Evolutionary conservation across 352 stramenopile genomes (phyloP).

Genomic region (Lagenidium giganteum): DNA sequence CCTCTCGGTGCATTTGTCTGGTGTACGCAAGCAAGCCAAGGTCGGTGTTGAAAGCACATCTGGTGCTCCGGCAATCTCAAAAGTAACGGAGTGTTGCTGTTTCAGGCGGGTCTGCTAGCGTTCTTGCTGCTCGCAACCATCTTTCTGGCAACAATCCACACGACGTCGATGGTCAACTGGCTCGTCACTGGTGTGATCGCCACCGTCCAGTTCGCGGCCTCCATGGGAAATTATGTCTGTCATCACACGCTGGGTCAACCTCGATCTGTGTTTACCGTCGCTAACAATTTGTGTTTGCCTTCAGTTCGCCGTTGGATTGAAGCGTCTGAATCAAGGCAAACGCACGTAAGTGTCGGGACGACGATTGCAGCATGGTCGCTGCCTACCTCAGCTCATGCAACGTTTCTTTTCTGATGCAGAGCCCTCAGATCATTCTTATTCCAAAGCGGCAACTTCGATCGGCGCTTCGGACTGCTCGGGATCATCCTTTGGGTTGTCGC

Average conservation of each 20-base stretch:
- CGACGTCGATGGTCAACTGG: conserved; percentile 33
- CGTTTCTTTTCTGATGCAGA: conserved; percentile 3
- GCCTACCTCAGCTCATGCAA: not conserved
- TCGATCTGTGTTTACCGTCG: not conserved
- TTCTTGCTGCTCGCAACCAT: conserved; percentile 27
- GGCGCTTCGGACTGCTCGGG: conserved; percentile 21
- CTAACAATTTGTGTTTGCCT: conserved; percentile 12
- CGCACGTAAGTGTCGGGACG: conserved; percentile 11
- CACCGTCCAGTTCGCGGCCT: conserved; percentile 24
- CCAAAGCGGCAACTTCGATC: conserved; percentile 33
- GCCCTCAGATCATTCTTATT: conserved; percentile 21
- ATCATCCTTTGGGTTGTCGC: conserved; percentile 20
- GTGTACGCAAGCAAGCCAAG: conserved; percentile 33
- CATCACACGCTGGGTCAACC: not conserved
- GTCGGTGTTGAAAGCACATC: conserved; percentile 5
- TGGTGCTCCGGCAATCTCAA: not conserved
- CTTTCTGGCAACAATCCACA: conserved; percentile 25
- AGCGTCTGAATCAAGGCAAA: conserved; percentile 18
- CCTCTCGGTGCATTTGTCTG: conserved; percentile 29
- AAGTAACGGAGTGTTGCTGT: no score
- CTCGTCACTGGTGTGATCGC: conserved; percentile 20
- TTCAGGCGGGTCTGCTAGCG: conserved; percentile 24
- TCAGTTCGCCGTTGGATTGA: conserved; percentile 15
- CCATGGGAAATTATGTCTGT: conserved; percentile 29
- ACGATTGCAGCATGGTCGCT: not conserved